Base-by-base conservation (phyloP, 2,329 filamentous ascomycete genomes). In the Aspergillus sp. region DNA sequence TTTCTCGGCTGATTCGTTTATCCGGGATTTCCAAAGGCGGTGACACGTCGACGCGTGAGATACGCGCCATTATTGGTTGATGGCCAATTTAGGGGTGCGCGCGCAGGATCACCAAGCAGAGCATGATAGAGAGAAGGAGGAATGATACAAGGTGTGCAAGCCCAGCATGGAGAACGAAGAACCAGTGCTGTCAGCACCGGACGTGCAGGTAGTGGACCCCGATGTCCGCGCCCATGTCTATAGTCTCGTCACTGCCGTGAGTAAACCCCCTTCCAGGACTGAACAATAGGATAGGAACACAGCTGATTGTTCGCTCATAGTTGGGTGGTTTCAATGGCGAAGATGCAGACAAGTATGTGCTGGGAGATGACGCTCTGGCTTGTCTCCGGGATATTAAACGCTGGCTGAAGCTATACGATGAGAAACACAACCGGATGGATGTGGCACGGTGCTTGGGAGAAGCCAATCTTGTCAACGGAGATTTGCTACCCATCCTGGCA, bases 361-460 rank as follows among this genome's bases (percentile, higher is more conserved):
- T 98, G 38, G 95, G 95, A 77, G 94, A 98, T 77, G 94, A 97
- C 73, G 94, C 93, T 11, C 82, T 96, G 62, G 91, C 95, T 60
- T 95, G 93, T 71, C 82, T 99, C 59, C 92, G 94, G 64, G 95
- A 99, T 78, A 84, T 99, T 57, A 94, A 95, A 73, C 89, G 90
- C 85, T 99, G 95, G 95, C 84, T 99, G 67, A 92, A 92, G 68
- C 87, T 96, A 64, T 95, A 95, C 82, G 93, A 97, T 75, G 91
- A 96, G 73, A 96, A 96, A 75, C 87, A 89, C 65, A 96, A 96
- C 73, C 89, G 94, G 66, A 90, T 96, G 83, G 95, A 99, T 73
- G 95, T 99, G 61, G 93, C 94, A 62, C 86, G 95, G 78, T 97
- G 92, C 75, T 83, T 98, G 67, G 89, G 92, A 71, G 92, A 98